A percentile compares a stretch with the other conserved stretches of the same genome.
Evolutionary conservation across 2,329 filamentous ascomycete genomes (phyloP).

Genomic region (Mycogone perniciosa): DNA sequence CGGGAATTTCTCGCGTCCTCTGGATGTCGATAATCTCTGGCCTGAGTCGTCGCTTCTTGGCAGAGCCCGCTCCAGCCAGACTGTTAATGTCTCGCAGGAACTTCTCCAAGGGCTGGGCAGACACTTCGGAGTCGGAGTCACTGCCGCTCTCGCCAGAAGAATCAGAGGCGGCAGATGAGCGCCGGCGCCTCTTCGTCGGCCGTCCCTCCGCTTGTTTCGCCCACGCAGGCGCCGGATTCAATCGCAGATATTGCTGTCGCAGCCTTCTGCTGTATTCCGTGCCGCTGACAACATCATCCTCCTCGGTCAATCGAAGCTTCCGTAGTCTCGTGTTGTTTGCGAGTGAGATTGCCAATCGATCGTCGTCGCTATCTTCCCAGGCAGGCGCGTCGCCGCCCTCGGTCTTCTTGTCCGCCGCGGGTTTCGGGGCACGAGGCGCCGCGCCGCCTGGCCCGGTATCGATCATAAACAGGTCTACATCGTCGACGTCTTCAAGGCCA

Average conservation of each 20-base stretch:
- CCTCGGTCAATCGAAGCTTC: conserved; percentile 74
- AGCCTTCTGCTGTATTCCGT: conserved; percentile 78
- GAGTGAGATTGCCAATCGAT: conserved; percentile 76
- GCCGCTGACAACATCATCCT: conserved; percentile 80
- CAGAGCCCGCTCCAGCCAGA: conserved; percentile 49
- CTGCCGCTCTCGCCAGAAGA: conserved; percentile 49
- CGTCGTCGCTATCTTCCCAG: conserved; percentile 96
- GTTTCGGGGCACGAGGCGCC: conserved; percentile 26
- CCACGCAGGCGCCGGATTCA: conserved; percentile 57
- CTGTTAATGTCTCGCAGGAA: conserved; percentile 70
- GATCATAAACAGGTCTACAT: conserved; percentile 80
- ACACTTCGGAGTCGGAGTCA: conserved; percentile 53
- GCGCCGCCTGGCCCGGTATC: conserved; percentile 55
- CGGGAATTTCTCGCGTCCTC: conserved; percentile 76
- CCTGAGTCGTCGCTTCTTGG: conserved; percentile 65
- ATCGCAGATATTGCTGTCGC: conserved; percentile 64
- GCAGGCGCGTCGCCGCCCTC: conserved; percentile 45
- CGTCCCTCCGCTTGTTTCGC: conserved; percentile 45
- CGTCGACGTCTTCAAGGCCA: conserved; percentile 59
- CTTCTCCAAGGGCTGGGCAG: conserved; percentile 69
- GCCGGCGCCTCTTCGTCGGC: conserved; percentile 45
- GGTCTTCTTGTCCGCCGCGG: conserved; percentile 18
- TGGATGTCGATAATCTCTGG: conserved; percentile 89
- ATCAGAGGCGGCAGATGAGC: conserved; percentile 47
- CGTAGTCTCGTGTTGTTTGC: conserved; percentile 67